A percentile compares a stretch with the other conserved stretches of the same genome.
Evolutionary conservation across 73 alveolate species (phyloP).

Genomic region (Durusdinium trenchii): DNA sequence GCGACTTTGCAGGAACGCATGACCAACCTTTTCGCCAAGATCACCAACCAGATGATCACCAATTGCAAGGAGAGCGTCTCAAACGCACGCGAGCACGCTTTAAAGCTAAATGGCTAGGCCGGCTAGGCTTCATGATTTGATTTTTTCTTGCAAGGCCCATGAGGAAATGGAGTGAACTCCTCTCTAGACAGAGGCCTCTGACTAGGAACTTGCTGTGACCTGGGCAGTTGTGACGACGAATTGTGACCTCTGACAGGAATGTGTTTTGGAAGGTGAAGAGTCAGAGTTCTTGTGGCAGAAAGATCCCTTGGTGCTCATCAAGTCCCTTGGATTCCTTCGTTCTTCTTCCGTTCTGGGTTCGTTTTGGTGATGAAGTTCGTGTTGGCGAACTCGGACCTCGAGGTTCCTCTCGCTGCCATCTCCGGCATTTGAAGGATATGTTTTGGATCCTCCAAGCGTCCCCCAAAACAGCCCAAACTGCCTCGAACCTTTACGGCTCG

Average conservation of each 20-base stretch:
- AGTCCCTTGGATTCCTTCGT: constrained; percentile 97
- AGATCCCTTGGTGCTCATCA: constrained; percentile 99
- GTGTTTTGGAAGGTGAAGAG: constrained; percentile 98
- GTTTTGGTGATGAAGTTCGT: not conserved
- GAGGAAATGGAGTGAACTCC: too few relatives aligned
- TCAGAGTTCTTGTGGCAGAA: constrained; percentile 97
- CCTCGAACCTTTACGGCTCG: too few relatives aligned
- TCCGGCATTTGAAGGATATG: not conserved
- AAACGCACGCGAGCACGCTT: too few relatives aligned
- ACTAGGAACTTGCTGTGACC: too few relatives aligned
- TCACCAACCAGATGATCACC: constrained; percentile 99
- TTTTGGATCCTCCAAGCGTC: too few relatives aligned
- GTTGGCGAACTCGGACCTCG: not conserved
- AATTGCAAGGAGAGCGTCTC: constrained; percentile 98
- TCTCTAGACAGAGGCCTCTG: too few relatives aligned
- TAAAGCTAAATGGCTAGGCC: too few relatives aligned
- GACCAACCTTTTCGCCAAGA: constrained; percentile 99
- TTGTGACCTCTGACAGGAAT: too few relatives aligned
- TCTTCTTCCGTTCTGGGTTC: not conserved
- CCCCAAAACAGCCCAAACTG: too few relatives aligned
- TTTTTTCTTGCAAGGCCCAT: too few relatives aligned
- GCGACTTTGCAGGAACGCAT: constrained; percentile 98
- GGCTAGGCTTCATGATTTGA: too few relatives aligned
- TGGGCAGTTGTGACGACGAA: too few relatives aligned
- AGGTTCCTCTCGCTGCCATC: not conserved